Conservation (phyloP, 331 rosid genomes). For the Rhamnella rubrinervis region DNA sequence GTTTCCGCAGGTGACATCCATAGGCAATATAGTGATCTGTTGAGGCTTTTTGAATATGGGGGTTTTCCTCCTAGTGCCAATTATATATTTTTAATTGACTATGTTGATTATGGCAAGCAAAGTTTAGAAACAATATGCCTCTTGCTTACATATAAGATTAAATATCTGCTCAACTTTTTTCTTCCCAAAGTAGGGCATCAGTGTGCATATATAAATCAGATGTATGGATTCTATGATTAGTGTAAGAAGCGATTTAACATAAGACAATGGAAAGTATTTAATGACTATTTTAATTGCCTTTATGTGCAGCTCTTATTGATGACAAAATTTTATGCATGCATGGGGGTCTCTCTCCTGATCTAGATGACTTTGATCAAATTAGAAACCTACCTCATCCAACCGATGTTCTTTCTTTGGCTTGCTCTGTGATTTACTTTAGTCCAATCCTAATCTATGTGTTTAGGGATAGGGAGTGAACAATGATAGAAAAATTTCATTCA, state of each 20-base stretch:
- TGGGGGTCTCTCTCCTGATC: conserved; percentile 94
- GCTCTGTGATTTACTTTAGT: conserved; percentile 93
- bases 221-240: conserved; percentile 84
- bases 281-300: conserved; percentile 77
- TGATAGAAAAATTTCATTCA: conserved; percentile 79
- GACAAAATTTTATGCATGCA: conserved; percentile 92
- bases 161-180: conserved; percentile 82
- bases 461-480: conserved; percentile 97
- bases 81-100: conserved; percentile 83
- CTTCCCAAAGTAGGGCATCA: conserved; percentile 84
- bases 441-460: conserved; percentile 80
- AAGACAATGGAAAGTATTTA: conserved; percentile 87
- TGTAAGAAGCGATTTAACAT: conserved; percentile 85
- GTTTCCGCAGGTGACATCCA: conserved; percentile 82
- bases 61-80: conserved; percentile 80
- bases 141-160: conserved; percentile 81
- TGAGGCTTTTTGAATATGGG: conserved; percentile 87
- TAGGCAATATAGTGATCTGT: conserved; percentile 84
- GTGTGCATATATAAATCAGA: conserved; percentile 85
- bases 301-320: conserved; percentile 87
- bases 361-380: conserved; percentile 70
- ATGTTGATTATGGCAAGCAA: conserved; percentile 88
- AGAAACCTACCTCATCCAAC: conserved; percentile 67
- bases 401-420: conserved; percentile 72
- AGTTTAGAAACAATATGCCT: conserved; percentile 93